These are phyloP conservation scores for Rhynchosporium secalis DNA, from an alignment of 2,329 filamentous ascomycete genomes.

Conservation along the genomic window DNA sequence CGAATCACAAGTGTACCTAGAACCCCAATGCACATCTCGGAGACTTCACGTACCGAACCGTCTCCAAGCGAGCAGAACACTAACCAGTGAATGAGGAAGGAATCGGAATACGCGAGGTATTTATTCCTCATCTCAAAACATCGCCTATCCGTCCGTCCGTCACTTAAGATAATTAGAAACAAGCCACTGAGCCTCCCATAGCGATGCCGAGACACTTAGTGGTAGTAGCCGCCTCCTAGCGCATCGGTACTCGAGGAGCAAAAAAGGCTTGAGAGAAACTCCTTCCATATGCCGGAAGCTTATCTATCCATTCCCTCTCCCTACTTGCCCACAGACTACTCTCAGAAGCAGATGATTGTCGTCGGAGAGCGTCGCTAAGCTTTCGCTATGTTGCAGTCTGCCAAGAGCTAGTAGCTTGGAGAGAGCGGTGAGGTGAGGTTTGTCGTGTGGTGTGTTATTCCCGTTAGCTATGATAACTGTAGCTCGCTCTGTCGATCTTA, in stretches of 20 bases:
- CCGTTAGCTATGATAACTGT: too few relatives aligned
- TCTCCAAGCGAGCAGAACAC: not conserved
- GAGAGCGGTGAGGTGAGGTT: not conserved
- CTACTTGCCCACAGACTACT: not conserved
- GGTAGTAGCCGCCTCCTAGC: conserved; percentile 11
- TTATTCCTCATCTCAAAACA: too few relatives aligned
- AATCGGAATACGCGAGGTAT: not conserved
- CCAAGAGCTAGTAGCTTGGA: not conserved
- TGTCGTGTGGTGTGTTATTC: not conserved
- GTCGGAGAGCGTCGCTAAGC: not conserved
- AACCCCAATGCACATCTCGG: too few relatives aligned
- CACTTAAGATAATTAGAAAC: too few relatives aligned
- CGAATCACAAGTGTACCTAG: too few relatives aligned
- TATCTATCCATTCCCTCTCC: conserved; percentile 5
- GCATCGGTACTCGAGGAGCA: conserved; percentile 7
- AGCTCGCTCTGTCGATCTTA: not conserved
- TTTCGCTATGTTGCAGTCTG: not conserved
- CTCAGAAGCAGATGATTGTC: not conserved
- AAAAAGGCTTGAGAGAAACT: conserved; percentile 14
- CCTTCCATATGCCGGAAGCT: conserved; percentile 12
- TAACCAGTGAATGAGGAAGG: not conserved
- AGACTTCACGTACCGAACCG: too few relatives aligned
- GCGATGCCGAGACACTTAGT: conserved; percentile 9
- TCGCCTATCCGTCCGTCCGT: too few relatives aligned
- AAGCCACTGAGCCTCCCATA: not conserved